These are phyloP conservation scores for Coemansia sp. DNA, from an alignment of 192 early-diverging fungal genomes.

Conservation along the genomic window DNA sequence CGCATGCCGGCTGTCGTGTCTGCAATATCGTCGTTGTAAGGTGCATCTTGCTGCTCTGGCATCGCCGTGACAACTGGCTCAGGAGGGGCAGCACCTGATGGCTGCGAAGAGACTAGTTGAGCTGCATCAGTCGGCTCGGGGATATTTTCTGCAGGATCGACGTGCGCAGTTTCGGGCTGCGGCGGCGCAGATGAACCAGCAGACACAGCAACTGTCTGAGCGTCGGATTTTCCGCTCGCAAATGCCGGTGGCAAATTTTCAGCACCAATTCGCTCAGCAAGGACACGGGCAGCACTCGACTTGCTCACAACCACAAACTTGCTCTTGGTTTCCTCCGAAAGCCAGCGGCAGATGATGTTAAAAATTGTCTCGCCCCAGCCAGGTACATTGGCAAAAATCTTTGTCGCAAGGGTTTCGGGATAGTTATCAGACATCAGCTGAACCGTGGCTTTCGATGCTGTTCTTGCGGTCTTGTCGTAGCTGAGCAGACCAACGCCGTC, in stretches of 20 bases:
- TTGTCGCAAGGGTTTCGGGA: constrained; percentile 60
- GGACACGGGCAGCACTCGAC: constrained; percentile 23
- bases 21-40: constrained; percentile 1
- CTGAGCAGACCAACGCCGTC: constrained; percentile 52
- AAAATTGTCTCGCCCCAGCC: constrained; percentile 62
- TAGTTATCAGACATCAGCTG: constrained; percentile 63
- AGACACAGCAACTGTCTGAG: not conserved
- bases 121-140: constrained; percentile 19
- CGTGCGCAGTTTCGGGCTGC: constrained; percentile 27
- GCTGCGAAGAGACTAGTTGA: not conserved
- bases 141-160: constrained; percentile 17
- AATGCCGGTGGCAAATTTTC: constrained; percentile 44
- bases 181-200: constrained; percentile 7
- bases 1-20: constrained; percentile 4
- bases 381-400: constrained; percentile 63
- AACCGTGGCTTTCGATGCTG: constrained; percentile 55
- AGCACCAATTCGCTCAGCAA: constrained; percentile 41
- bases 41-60: constrained; percentile 7
- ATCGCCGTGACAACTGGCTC: constrained; percentile 21
- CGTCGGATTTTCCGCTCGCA: constrained; percentile 13
- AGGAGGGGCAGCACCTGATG: not conserved
- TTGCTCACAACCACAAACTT: constrained; percentile 63
- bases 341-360: constrained; percentile 55
- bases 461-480: constrained; percentile 51
- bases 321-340: constrained; percentile 58